Evolutionary conservation across 1,139 yeast genomes (phyloP), one percentile per base, ranked within the genome.

Genomic region (Pneumocystis jirovecii): DNA sequence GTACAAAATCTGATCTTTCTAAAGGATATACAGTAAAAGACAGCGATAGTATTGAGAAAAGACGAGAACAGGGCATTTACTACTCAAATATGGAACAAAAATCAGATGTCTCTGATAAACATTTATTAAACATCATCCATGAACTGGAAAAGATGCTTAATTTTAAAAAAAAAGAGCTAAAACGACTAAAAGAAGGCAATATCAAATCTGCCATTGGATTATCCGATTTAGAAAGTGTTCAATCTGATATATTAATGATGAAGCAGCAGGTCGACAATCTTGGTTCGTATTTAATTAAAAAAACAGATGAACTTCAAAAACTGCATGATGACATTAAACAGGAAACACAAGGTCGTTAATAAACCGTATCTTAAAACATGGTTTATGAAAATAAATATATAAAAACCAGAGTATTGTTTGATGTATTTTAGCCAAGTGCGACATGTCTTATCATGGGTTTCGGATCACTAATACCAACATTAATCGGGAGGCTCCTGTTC

Each of bases 141-240:
- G 97, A 93, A 76, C 82, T 86, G 69, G 96, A 89, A 76, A 91
- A 87, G 73, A 77, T 91, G 71, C 80, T 88, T 68, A 86, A 84
- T 70, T 89, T 86, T 74, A 89, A 88, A 74, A 84, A 86, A 70
- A 73, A 75, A 35, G 82, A 82, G 73, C 72, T 82, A 73, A 60
- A 65, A 70, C 34, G 76, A 74, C 15, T 70, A 68, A 50, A 61
- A 44, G 64, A 65, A n/a, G 65, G 64, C 15, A 66, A 67, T 21
- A 70, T 69, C 61, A 65, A 67, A 8, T 64, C 64, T 17, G 66
- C 65, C 31, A 65, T 65, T n/a, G 70, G 71, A 42, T 12, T 50
- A 3, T 25, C 29, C 21, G 57, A 50, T 25, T 67, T 73, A 40
- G 66, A 70, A 29, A 68, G 70, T 25, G 80, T 83, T 50, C 76